A percentile compares a stretch with the other conserved stretches of the same genome.
These are phyloP conservation scores for Pythium sp. DNA, from an alignment of 352 stramenopile genomes.

Conservation along the genomic window DNA sequence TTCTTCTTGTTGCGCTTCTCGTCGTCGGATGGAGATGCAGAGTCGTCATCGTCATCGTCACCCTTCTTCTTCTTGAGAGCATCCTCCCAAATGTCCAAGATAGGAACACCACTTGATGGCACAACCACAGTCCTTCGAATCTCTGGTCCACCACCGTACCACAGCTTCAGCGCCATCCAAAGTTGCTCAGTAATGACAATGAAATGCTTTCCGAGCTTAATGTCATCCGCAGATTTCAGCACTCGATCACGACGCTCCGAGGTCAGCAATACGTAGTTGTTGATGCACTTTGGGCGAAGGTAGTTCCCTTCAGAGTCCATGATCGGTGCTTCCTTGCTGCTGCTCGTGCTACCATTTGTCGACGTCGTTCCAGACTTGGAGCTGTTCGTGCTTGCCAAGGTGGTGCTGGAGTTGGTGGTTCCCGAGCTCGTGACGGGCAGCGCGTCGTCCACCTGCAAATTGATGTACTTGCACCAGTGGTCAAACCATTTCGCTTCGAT, in stretches of 20 bases:
- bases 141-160: slow-evolving; percentile 90
- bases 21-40: slow-evolving; percentile 48
- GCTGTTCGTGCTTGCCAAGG: slow-evolving; percentile 15
- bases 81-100: slow-evolving; percentile 80
- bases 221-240: slow-evolving; percentile 68
- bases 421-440: slow-evolving; percentile 32
- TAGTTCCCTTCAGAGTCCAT: slow-evolving; percentile 81
- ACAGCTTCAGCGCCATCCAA: slow-evolving; percentile 89
- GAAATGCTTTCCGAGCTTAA: slow-evolving; percentile 81
- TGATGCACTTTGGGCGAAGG: slow-evolving; percentile 78
- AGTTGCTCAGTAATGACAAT: slow-evolving; percentile 85
- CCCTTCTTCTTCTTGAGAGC: slow-evolving; percentile 65
- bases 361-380: slow-evolving; percentile 18
- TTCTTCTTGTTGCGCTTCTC: slow-evolving; percentile 48
- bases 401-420: slow-evolving; percentile 15
- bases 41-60: slow-evolving; percentile 44
- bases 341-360: slow-evolving; percentile 26
- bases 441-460: slow-evolving; percentile 31
- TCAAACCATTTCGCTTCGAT: slow-evolving; percentile 84
- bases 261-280: slow-evolving; percentile 75
- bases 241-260: slow-evolving; percentile 67
- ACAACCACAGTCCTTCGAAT: slow-evolving; percentile 83
- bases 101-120: slow-evolving; percentile 47
- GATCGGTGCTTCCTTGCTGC: slow-evolving; percentile 61
- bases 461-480: slow-evolving; percentile 83